Evolutionary conservation across 1,139 yeast species (phyloP).

Genomic region (Arxiozyma slooffiae): DNA sequence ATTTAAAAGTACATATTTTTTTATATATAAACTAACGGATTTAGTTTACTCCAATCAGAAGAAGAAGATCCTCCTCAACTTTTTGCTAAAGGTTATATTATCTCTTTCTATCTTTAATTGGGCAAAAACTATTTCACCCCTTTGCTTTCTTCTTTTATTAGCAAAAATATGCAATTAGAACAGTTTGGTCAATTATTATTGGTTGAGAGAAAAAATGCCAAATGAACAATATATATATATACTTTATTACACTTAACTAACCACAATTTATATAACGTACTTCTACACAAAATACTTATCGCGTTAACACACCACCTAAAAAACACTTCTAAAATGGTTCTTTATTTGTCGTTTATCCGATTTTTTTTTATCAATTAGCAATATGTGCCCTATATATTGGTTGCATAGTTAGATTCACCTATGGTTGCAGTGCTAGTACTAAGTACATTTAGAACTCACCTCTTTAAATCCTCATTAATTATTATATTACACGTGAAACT

Average conservation of each 20-base stretch:
- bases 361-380: conserved; percentile 38
- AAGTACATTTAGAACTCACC: conserved; percentile 35
- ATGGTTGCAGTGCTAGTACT: conserved; percentile 29
- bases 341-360: conserved; percentile 32
- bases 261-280: too few relatives aligned
- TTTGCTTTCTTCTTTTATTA: background rate
- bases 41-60: background rate
- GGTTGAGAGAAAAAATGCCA: background rate
- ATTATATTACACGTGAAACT: conserved; percentile 12
- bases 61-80: background rate
- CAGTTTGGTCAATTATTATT: background rate
- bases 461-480: conserved; percentile 34
- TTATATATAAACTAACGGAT: too few relatives aligned
- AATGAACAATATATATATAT: too few relatives aligned
- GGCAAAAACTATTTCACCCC: background rate
- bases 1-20: too few relatives aligned
- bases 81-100: too few relatives aligned
- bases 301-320: conserved; percentile 11
- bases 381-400: conserved; percentile 40
- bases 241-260: background rate
- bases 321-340: conserved; percentile 19
- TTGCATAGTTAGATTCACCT: conserved; percentile 30
- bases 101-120: background rate
- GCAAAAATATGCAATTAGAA: background rate
- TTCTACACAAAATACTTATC: too few relatives aligned